Percentiles rank a stretch among this genome's conserved stretches.
These are phyloP conservation scores for Juncus effusus DNA, from an alignment of 176 grass and related monocot species.

Conservation along the genomic window DNA sequence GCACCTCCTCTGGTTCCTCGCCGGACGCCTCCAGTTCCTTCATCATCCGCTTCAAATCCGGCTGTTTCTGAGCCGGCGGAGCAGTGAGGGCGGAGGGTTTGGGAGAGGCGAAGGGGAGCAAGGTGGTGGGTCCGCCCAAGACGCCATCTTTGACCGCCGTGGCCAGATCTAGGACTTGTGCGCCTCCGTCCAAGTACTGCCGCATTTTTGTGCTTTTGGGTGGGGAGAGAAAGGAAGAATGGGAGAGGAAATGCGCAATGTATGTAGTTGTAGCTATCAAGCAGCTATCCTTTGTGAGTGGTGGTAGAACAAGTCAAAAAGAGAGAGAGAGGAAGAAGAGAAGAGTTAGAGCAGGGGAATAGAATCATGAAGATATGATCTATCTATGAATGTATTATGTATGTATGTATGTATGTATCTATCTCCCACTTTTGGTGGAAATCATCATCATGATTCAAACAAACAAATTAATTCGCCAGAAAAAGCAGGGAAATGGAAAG, in stretches of 20 bases:
- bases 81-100: conserved; percentile 32
- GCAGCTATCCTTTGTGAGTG: conserved; percentile 7
- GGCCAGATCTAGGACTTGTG: conserved; percentile 90
- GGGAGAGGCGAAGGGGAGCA: background rate
- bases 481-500: too few relatives aligned
- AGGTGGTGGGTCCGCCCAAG: conserved; percentile 39
- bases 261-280: too few relatives aligned
- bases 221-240: too few relatives aligned
- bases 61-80: conserved; percentile 41
- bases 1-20: conserved; percentile 56
- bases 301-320: background rate
- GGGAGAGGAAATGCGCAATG: too few relatives aligned
- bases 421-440: background rate
- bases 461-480: conserved; percentile 1
- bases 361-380: conserved; percentile 17
- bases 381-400: background rate
- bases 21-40: conserved; percentile 77
- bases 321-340: too few relatives aligned
- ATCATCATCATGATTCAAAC: conserved; percentile 7
- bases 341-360: background rate
- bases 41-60: conserved; percentile 86
- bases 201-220: conserved; percentile 44
- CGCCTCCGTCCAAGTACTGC: conserved; percentile 83
- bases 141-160: conserved; percentile 92
- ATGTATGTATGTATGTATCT: too few relatives aligned